phyloP scores from a whole-genome alignment of 495 filamentous ascomycete genomes.

The Xylaria intraflava region DNA sequence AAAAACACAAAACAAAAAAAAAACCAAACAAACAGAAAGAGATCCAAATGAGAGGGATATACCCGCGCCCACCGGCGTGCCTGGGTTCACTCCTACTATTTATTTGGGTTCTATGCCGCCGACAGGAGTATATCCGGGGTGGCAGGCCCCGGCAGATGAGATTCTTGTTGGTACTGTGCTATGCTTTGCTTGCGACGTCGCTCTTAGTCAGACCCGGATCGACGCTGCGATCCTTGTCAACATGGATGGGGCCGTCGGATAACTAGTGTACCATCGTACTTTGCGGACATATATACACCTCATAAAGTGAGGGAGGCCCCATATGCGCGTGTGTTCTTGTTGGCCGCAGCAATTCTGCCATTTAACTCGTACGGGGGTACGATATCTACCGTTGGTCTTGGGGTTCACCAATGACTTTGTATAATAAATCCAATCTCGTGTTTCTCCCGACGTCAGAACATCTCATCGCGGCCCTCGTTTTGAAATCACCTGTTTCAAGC shows the following conservation, averaged over 20 bases:
- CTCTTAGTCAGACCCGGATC: conserved; percentile 11
- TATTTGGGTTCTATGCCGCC: background rate
- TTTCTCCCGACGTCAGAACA: too few relatives aligned
- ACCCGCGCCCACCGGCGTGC: background rate
- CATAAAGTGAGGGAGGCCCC: too few relatives aligned
- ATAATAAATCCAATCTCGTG: too few relatives aligned
- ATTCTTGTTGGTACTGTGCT: background rate
- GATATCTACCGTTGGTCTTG: background rate
- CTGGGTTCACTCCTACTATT: too few relatives aligned
- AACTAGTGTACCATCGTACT: background rate
- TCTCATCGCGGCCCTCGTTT: too few relatives aligned
- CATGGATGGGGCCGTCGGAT: background rate
- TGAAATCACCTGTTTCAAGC: too few relatives aligned
- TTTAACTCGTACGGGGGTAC: background rate
- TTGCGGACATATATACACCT: background rate
- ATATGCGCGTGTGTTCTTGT: too few relatives aligned
- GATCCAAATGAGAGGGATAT: background rate
- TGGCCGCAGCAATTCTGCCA: background rate
- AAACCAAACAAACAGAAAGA: background rate
- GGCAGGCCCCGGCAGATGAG: background rate
- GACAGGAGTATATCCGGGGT: background rate
- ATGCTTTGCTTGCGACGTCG: background rate
- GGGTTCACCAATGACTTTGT: too few relatives aligned
- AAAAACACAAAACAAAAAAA: background rate
- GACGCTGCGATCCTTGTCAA: background rate